A percentile compares a stretch with the other conserved stretches of the same genome.
phyloP scores from a whole-genome alignment of 345 rosid species.

The Eucalyptus microcorys region DNA sequence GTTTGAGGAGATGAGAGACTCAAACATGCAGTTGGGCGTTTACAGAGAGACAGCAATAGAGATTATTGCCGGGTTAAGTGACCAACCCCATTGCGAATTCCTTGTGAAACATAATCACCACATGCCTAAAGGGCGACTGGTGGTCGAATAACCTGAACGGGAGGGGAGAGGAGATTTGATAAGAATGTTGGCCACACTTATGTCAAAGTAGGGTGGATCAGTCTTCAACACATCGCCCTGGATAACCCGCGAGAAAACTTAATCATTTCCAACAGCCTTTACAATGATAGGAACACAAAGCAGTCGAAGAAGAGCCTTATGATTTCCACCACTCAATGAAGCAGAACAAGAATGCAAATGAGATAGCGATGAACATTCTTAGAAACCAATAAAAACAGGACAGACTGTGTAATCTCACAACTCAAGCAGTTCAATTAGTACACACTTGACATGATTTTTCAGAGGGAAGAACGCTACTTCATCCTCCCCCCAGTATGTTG shows the following conservation, averaged over 20 bases:
- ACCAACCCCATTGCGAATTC: slow-evolving; percentile 86
- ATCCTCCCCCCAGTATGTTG: no score
- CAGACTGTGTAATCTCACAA: not conserved
- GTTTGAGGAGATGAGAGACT: slow-evolving; percentile 74
- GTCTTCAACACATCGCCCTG: slow-evolving; percentile 83
- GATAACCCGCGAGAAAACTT: slow-evolving; percentile 23
- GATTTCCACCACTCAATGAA: not conserved
- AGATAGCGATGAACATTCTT: not conserved
- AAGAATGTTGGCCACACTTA: slow-evolving; percentile 82
- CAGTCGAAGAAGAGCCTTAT: not conserved
- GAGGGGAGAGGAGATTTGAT: slow-evolving; percentile 86
- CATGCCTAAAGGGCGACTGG: slow-evolving; percentile 70
- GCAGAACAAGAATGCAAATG: not conserved
- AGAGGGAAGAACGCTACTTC: not conserved
- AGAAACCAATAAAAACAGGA: not conserved
- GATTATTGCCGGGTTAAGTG: slow-evolving; percentile 75
- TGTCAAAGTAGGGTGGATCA: slow-evolving; percentile 75
- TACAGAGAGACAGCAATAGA: slow-evolving; percentile 74
- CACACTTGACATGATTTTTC: not conserved
- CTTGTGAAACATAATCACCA: slow-evolving; percentile 83
- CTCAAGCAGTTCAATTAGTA: not conserved
- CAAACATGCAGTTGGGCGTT: slow-evolving; percentile 77
- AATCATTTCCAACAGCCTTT: not conserved
- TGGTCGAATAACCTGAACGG: slow-evolving; percentile 68
- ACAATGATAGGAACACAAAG: not conserved